Base-by-base conservation (phyloP, 2,329 filamentous ascomycete genomes). In the Sarocladium brachiariae region DNA sequence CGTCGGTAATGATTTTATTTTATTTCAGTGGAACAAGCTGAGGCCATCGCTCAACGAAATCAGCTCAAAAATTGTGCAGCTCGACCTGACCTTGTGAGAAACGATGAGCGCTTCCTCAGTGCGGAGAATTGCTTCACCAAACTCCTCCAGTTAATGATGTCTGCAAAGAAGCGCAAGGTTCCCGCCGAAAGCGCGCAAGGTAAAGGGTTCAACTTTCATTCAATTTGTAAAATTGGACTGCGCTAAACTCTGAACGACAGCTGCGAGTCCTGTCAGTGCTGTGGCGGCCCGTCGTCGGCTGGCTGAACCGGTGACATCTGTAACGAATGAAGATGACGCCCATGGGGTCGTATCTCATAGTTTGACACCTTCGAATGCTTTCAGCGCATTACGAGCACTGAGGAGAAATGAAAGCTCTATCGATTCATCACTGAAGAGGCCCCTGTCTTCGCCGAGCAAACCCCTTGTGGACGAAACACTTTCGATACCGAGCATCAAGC, bases 211-310 rank as follows among this genome's bases (percentile, higher is more conserved):
- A 14, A 1, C 30, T 31, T n/a, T 46, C 23, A 18, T 41, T 35
- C 16, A 19, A 18, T 14, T 16, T 14, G 9, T 6, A 27, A 11
- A 19, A 11, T 11, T 31, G 19, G 21, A 23, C 30, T 62, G 63
- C 62, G 58, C 62, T 50, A 60, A 59, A 50, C 67, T 67, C 54
- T 63, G 65, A 21, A 23, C 24, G 55, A 57, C 55, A 51, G 56
- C 61, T 2, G 59, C 62, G 51, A 68, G 63, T 35, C 66, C 67
- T n/a, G 55, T 69, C n/a, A 68, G 65, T 53, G 66, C 67, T 5
- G 55, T 70, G 18, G 63, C 66, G 30, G 67, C 66, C 52, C 61
- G 65, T 13, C 61, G 66, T 25, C 63, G 59, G 10, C 55, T 61
- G 16, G 56, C 51, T 14, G 55, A 53, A 14, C 52, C 54, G 23